These are phyloP conservation scores for Trametes sp. DNA, from an alignment of 1,284 basidiomycete species.

Conservation along the genomic window DNA sequence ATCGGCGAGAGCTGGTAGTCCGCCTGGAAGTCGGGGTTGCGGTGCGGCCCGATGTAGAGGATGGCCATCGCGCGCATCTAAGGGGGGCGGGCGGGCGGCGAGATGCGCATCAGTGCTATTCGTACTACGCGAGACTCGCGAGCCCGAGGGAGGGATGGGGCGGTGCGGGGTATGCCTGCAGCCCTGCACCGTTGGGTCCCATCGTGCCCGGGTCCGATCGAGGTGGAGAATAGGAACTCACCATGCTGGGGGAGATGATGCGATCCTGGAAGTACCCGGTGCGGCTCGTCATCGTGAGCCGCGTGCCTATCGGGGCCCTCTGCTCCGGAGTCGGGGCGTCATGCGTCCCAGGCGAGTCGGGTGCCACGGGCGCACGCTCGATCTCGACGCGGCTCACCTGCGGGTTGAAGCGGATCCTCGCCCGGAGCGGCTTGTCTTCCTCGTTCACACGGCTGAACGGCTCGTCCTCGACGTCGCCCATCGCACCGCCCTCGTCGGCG, in stretches of 20 bases:
- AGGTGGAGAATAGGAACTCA: constrained; percentile 49
- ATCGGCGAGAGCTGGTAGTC: constrained; percentile 97
- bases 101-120: constrained; percentile 21
- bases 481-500: constrained; percentile 38
- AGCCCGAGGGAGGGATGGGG: constrained; percentile 6
- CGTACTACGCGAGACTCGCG: not conserved
- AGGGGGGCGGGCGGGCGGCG: constrained; percentile 4
- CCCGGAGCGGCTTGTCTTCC: constrained; percentile 68
- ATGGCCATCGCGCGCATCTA: constrained; percentile 99
- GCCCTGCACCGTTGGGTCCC: not conserved
- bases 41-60: constrained; percentile 92
- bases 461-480: constrained; percentile 62
- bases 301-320: constrained; percentile 42
- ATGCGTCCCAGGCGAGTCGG: constrained; percentile 24
- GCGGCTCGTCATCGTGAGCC: constrained; percentile 95
- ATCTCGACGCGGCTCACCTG: constrained; percentile 32
- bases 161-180: constrained; percentile 6
- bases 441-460: constrained; percentile 53
- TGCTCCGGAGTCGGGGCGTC: constrained; percentile 37
- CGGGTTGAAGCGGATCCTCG: constrained; percentile 59
- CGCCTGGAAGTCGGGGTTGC: constrained; percentile 91
- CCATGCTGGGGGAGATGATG: constrained; percentile 92
- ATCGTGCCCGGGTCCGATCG: constrained; percentile 6
- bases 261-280: constrained; percentile 95
- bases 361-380: constrained; percentile 24